A percentile compares a stretch with the other conserved stretches of the same genome.
Evolutionary conservation across 78 protist species (phyloP).

Genomic region (slime mould (Dictyostelium discoideum)): dicty_2.7 NC_007091.3:1934501-1935000

Average conservation of each 20-base stretch:
- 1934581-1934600: conserved; percentile 36
- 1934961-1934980: too few relatives aligned
- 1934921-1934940: too few relatives aligned
- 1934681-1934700: background rate
- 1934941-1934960: too few relatives aligned
- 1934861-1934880: background rate
- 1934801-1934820: conserved; percentile 55
- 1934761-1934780: background rate
- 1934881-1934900: conserved; percentile 1
- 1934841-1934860: background rate
- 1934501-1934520: background rate
- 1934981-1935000: too few relatives aligned
- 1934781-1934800: background rate
- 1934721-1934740: background rate
- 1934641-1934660: background rate
- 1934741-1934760: background rate
- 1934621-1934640: conserved; percentile 21
- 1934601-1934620: background rate
- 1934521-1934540: background rate
- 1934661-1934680: background rate
- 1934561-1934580: conserved; percentile 8
- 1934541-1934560: conserved; percentile 2
- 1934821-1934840: conserved; percentile 30
- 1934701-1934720: background rate
- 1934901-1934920: background rate